These are phyloP conservation scores for Nymphaea thermarum DNA, from an alignment of 164 flowering plant species.

Conservation along the genomic window DNA sequence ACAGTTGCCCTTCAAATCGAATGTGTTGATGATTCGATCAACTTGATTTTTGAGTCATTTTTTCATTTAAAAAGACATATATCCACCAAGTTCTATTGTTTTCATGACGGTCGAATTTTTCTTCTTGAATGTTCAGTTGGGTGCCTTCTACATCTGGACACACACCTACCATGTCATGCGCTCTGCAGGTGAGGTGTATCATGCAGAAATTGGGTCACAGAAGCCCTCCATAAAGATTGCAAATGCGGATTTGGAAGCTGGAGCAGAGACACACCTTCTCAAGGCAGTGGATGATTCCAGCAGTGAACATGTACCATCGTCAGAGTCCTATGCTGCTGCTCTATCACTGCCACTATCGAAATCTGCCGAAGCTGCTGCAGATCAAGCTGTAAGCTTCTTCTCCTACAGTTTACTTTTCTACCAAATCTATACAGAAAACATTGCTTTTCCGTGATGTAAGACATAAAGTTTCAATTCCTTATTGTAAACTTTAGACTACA, in stretches of 20 bases:
- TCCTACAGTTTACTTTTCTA: too few relatives aligned
- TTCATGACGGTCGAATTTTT: too few relatives aligned
- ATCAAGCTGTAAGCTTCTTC: constrained; percentile 25
- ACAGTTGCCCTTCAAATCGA: too few relatives aligned
- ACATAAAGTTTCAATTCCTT: too few relatives aligned
- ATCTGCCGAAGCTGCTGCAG: constrained; percentile 16
- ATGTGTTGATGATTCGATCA: too few relatives aligned
- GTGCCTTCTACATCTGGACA: constrained; percentile 90
- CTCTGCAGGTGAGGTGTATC: constrained; percentile 23
- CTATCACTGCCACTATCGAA: constrained; percentile 7
- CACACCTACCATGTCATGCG: constrained; percentile 55
- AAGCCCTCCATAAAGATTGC: constrained; percentile 20
- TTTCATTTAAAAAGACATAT: too few relatives aligned
- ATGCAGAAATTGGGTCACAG: constrained; percentile 17
- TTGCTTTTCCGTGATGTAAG: too few relatives aligned
- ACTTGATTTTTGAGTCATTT: too few relatives aligned
- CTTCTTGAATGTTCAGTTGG: constrained; percentile 45
- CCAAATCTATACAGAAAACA: too few relatives aligned
- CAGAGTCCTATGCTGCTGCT: background rate
- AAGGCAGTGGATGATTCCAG: constrained; percentile 9
- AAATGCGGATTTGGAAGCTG: constrained; percentile 39
- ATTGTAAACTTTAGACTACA: too few relatives aligned
- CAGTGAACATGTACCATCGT: background rate
- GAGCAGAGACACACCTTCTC: constrained; percentile 38
- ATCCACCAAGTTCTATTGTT: too few relatives aligned